Percentiles rank a stretch among this genome's conserved stretches.
phyloP scores from a whole-genome alignment of 345 rosid genomes.

The Rhodamnia rubescens region DNA sequence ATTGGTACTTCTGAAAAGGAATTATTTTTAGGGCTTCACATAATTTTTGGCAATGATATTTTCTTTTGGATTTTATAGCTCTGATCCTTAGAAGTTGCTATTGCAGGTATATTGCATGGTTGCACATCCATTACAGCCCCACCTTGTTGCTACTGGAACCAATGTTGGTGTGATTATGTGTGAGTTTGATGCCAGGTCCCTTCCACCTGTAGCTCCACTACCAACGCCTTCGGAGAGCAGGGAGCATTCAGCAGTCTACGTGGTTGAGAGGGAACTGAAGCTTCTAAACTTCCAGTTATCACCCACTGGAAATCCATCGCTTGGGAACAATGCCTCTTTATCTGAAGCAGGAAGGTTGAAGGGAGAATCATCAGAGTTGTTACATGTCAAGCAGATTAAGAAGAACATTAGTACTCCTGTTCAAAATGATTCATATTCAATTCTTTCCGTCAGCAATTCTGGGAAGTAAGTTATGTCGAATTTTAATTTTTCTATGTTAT shows the following conservation, averaged over 20 bases:
- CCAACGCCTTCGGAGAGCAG: conserved; percentile 74
- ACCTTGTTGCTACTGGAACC: conserved; percentile 94
- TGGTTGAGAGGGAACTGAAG: conserved; percentile 84
- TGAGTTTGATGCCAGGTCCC: conserved; percentile 89
- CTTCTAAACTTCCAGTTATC: conserved; percentile 83
- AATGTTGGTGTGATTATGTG: conserved; percentile 88
- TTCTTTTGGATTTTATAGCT: conserved; percentile 1
- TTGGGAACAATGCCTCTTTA: conserved; percentile 79
- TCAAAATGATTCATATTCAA: conserved; percentile 93
- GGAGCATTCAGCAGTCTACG: conserved; percentile 88
- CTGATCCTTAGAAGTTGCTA: conserved; percentile 12
- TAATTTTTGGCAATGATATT: not conserved
- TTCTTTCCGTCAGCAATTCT: conserved; percentile 92
- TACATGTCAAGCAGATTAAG: conserved; percentile 78
- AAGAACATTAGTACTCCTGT: conserved; percentile 90
- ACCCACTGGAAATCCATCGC: conserved; percentile 67
- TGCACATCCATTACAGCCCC: conserved; percentile 97
- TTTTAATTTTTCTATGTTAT: not conserved
- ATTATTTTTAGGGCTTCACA: not conserved
- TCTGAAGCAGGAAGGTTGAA: conserved; percentile 72
- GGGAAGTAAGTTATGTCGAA: conserved; percentile 66
- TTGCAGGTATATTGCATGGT: conserved; percentile 95
- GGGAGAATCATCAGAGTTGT: conserved; percentile 68
- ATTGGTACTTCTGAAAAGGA: not conserved
- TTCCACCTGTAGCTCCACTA: conserved; percentile 85